phyloP scores from a whole-genome alignment of 2,329 filamentous ascomycete genomes.

The Microdochium nivale region DNA sequence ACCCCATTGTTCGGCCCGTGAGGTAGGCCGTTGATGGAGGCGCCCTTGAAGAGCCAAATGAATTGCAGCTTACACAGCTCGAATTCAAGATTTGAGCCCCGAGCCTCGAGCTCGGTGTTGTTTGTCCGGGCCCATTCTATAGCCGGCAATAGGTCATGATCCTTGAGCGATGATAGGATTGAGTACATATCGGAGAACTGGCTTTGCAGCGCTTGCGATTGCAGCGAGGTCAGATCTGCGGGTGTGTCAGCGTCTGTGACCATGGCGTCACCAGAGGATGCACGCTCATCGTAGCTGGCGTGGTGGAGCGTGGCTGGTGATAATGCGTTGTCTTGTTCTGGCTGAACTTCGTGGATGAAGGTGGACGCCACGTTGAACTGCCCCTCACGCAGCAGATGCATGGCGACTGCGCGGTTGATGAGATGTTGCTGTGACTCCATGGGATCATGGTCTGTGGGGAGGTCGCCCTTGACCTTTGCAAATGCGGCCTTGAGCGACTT shows the following conservation, averaged over 20 bases:
- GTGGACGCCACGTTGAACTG: slow-evolving; percentile 82
- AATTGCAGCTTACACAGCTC: slow-evolving; percentile 87
- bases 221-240: slow-evolving; percentile 45
- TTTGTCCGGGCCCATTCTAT: slow-evolving; percentile 79
- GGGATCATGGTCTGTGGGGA: slow-evolving; percentile 72
- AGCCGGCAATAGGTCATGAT: slow-evolving; percentile 68
- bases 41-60: slow-evolving; percentile 74
- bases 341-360: slow-evolving; percentile 65
- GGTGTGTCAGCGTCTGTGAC: slow-evolving; percentile 23
- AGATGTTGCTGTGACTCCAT: slow-evolving; percentile 66
- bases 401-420: slow-evolving; percentile 88
- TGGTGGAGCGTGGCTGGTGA: slow-evolving; percentile 1
- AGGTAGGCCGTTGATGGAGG: slow-evolving; percentile 43
- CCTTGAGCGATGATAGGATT: slow-evolving; percentile 71
- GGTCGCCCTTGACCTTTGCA: slow-evolving; percentile 59
- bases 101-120: slow-evolving; percentile 60
- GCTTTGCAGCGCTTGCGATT: slow-evolving; percentile 61
- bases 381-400: slow-evolving; percentile 92
- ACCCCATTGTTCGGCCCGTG: slow-evolving; percentile 44
- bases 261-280: slow-evolving; percentile 11
- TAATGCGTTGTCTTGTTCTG: slow-evolving; percentile 7
- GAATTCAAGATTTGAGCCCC: slow-evolving; percentile 91
- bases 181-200: slow-evolving; percentile 87
- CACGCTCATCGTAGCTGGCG: slow-evolving; percentile 3
- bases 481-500: slow-evolving; percentile 78